These are phyloP conservation scores for Phellopilus nigrolimitatus DNA, from an alignment of 1,284 basidiomycete species.

Conservation along the genomic window DNA sequence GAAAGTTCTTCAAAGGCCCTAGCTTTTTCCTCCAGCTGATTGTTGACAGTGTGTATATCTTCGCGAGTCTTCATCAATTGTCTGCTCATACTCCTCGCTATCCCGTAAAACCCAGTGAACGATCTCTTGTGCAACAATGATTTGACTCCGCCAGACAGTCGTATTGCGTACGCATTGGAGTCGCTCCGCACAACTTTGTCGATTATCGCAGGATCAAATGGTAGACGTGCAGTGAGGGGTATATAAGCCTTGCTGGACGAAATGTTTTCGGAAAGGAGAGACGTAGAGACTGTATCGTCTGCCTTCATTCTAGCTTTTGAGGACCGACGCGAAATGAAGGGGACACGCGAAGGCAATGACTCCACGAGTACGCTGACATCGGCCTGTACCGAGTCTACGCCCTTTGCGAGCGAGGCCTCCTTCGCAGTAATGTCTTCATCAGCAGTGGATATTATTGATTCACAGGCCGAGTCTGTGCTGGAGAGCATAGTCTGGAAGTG, in stretches of 20 bases:
- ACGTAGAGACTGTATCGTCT: no score
- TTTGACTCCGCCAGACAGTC: constrained; percentile 50
- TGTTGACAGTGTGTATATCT: background rate
- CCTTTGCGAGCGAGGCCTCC: constrained; percentile 34
- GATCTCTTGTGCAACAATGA: constrained; percentile 31
- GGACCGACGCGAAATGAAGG: constrained; percentile 28
- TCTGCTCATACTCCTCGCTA: constrained; percentile 10
- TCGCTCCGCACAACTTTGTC: constrained; percentile 68
- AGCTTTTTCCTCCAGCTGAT: constrained; percentile 10
- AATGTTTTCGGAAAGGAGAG: constrained; percentile 30
- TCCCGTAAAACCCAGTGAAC: constrained; percentile 7
- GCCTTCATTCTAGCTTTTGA: no score
- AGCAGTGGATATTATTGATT: constrained; percentile 14
- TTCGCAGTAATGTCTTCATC: constrained; percentile 34
- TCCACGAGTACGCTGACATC: constrained; percentile 15
- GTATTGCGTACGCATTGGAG: constrained; percentile 62
- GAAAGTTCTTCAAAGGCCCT: constrained; percentile 4
- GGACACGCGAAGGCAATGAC: constrained; percentile 22
- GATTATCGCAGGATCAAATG: constrained; percentile 56
- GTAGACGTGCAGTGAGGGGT: constrained; percentile 36
- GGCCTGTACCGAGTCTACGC: constrained; percentile 34
- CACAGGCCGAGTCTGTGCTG: constrained; percentile 26
- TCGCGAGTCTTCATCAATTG: background rate
- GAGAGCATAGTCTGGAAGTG: constrained; percentile 40
- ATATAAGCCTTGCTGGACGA: background rate